Conservation (phyloP, 345 rosid species). For the Salix arbutifolia region DNA sequence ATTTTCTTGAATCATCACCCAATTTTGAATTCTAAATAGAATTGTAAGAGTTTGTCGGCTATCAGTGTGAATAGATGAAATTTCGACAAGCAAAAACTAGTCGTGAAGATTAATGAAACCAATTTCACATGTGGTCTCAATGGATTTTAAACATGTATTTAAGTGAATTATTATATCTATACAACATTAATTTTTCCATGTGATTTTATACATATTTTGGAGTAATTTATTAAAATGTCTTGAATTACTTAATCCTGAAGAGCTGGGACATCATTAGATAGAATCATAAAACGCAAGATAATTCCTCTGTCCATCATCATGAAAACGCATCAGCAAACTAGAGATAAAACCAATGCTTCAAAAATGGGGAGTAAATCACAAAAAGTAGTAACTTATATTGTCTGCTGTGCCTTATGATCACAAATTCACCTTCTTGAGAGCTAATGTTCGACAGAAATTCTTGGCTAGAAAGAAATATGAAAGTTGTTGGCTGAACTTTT, state of each 20-base stretch:
- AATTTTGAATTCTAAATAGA: no score
- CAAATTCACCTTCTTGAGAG: not conserved
- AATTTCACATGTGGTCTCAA: no score
- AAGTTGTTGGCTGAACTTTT: not conserved
- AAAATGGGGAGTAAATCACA: not conserved
- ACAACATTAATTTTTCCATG: no score
- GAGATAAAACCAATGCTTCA: not conserved
- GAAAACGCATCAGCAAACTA: not conserved
- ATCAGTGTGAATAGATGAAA: no score
- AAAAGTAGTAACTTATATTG: not conserved
- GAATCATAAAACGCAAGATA: not conserved
- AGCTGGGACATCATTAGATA: not conserved
- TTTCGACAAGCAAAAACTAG: no score
- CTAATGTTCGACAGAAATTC: not conserved
- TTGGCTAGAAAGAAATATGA: not conserved
- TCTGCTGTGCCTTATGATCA: constrained; percentile 2
- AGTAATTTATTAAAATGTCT: no score
- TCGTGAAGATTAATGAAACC: no score
- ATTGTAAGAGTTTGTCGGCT: no score
- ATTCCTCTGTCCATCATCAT: not conserved
- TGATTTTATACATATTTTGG: no score
- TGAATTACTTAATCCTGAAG: not conserved
- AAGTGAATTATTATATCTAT: no score
- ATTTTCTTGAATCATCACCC: no score
- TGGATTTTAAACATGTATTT: no score